Base-by-base conservation (phyloP, 1,284 basidiomycete species). In the Spongiforma sp. region DNA sequence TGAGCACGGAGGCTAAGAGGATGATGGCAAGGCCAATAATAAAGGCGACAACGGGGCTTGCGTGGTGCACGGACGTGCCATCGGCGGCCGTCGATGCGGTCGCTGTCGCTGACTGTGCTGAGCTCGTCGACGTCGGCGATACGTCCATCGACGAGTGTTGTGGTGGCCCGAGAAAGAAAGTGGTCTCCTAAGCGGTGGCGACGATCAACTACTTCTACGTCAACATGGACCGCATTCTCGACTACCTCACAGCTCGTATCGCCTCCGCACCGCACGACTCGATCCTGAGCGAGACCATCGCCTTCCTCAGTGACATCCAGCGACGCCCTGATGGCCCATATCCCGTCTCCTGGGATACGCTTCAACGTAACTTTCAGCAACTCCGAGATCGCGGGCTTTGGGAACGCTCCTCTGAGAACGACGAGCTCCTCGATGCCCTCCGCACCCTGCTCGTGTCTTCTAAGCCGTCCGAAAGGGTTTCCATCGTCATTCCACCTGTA, bases 1-100 rank as follows among this genome's bases (percentile, higher is more conserved):
- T 95, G 69, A 94, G 82, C 17, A 95, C 84, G 11, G 90, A 93
- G 1, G 94, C 91, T 19, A 91, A 80, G 3, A 91, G 80, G 53
- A 94, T 87, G 71, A 95, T 95, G 46, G 87, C 78, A 61, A 95
- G 85, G 10, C 93, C 92, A 65, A 93, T 93, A 66, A 93, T 88
- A 73, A 94, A 94, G 4, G 89, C 86, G 37, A 90, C 83, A 64
- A 90, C 86, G 21, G 91, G 83, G 73, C 79, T 89, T n/a, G 74
- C 81, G 73, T 82, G 79, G 64, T 79, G 82, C 21, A 76, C 71
- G 30, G 81, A 71, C 17, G 72, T 73, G 33, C 68, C 64, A 64
- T 76, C 73, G 11, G 60, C 62, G 26, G 65, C n/a, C 33, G 65
- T 48, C 56, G 64, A 48, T 28, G 68, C n/a, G n/a, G n/a, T 66